Percentiles rank a stretch among this genome's conserved stretches.
Conservation (phyloP, 2,329 filamentous ascomycete genomes). For the Aureobasidium sp. region DNA sequence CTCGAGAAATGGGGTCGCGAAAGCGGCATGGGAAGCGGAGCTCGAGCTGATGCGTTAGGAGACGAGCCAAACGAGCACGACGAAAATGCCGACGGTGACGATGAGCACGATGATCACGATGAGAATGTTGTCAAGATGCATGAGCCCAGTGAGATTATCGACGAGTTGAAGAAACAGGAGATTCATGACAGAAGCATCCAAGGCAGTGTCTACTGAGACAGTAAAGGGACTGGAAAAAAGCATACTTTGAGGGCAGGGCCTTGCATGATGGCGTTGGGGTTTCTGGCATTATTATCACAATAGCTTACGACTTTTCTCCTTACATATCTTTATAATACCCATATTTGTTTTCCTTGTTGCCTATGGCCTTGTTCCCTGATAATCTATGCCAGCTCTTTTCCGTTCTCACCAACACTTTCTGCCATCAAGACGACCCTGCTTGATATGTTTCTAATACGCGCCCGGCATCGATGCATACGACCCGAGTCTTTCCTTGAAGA, state of each 20-base stretch:
- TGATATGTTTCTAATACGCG: too few relatives aligned
- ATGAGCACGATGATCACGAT: slow-evolving; percentile 14
- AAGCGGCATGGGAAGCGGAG: slow-evolving; percentile 41
- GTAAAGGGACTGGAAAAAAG: not conserved
- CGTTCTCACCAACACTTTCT: too few relatives aligned
- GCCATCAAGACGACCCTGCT: too few relatives aligned
- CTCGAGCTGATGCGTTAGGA: slow-evolving; percentile 40
- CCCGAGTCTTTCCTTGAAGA: too few relatives aligned
- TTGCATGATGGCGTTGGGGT: not conserved
- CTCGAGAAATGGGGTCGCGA: slow-evolving; percentile 38
- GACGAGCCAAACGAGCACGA: slow-evolving; percentile 31
- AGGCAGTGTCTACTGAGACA: slow-evolving; percentile 27
- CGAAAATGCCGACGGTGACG: slow-evolving; percentile 19
- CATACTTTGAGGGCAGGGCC: not conserved
- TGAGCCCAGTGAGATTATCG: slow-evolving; percentile 11
- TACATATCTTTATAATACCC: too few relatives aligned
- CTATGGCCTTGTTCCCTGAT: not conserved
- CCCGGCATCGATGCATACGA: too few relatives aligned
- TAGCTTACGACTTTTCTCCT: too few relatives aligned
- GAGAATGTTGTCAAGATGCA: not conserved
- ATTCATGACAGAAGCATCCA: slow-evolving; percentile 24
- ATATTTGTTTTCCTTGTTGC: too few relatives aligned
- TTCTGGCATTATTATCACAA: not conserved
- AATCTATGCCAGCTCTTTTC: too few relatives aligned
- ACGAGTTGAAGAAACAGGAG: slow-evolving; percentile 22